Percentiles rank a stretch among this genome's conserved stretches.
Conservation (phyloP, 192 early-diverging fungal genomes). For the Diversispora epigaea region DNA sequence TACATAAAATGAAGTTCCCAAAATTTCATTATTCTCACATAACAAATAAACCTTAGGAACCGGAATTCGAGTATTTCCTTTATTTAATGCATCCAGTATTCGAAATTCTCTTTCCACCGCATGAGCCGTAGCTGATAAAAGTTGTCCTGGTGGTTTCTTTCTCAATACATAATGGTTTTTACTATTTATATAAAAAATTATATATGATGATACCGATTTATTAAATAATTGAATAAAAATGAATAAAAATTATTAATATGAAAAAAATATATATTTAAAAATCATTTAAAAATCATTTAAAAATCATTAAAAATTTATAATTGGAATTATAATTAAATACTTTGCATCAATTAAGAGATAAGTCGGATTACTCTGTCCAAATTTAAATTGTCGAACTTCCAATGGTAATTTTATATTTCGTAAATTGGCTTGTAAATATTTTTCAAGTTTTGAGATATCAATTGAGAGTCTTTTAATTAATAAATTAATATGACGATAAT, state of each 20-base stretch:
- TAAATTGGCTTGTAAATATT: slow-evolving; percentile 57
- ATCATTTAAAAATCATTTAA: too few species aligned
- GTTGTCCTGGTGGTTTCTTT: slow-evolving; percentile 87
- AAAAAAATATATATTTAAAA: too few species aligned
- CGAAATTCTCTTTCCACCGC: slow-evolving; percentile 90
- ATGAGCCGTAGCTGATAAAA: slow-evolving; percentile 85
- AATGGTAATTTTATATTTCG: slow-evolving; percentile 62
- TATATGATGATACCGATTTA: too few species aligned
- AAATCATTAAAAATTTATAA: neutral
- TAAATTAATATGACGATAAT: neutral
- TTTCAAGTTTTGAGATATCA: slow-evolving; percentile 57
- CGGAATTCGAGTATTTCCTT: slow-evolving; percentile 69
- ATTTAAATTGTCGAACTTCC: slow-evolving; percentile 79
- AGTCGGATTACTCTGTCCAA: slow-evolving; percentile 94
- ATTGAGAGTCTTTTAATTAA: slow-evolving; percentile 52
- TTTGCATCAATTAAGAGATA: slow-evolving; percentile 77
- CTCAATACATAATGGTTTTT: slow-evolving; percentile 73
- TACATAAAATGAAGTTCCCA: slow-evolving; percentile 94
- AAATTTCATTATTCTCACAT: slow-evolving; percentile 79
- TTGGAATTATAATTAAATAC: slow-evolving; percentile 37
- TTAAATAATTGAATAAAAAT: too few species aligned
- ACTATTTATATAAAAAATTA: slow-evolving; percentile 40
- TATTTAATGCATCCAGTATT: slow-evolving; percentile 74
- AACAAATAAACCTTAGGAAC: slow-evolving; percentile 86
- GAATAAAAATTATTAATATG: too few species aligned